phyloP scores from a whole-genome alignment of 176 grass and related monocot genomes.

The Carex myosuroides region DNA sequence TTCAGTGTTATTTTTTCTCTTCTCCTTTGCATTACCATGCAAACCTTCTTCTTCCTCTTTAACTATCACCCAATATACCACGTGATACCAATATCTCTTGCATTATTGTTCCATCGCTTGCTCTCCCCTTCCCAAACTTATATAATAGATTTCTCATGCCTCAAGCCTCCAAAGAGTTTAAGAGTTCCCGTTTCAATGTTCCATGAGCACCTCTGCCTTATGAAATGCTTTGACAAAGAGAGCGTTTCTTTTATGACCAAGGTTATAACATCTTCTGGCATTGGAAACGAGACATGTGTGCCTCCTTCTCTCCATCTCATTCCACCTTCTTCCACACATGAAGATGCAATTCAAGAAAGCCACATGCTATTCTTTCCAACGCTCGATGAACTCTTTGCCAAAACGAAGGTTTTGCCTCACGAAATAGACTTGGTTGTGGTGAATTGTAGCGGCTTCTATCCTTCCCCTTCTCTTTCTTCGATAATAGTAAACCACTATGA shows the following conservation, averaged over 20 bases:
- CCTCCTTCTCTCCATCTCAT: constrained; percentile 43
- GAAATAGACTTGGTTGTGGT: constrained; percentile 24
- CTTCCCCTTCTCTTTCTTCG: constrained; percentile 26
- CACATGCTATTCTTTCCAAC: constrained; percentile 26
- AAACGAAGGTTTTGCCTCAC: constrained; percentile 10
- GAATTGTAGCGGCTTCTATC: constrained; percentile 33
- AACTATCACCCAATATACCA: background rate
- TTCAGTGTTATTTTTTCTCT: background rate
- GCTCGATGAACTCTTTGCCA: constrained; percentile 29
- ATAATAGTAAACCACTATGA: constrained; percentile 30
- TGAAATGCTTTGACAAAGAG: constrained; percentile 50
- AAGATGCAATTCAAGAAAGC: constrained; percentile 9
- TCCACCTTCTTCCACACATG: constrained; percentile 36
- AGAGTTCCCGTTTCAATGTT: constrained; percentile 33
- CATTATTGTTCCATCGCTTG: constrained; percentile 23
- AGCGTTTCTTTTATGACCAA: constrained; percentile 74
- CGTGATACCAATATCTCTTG: constrained; percentile 32
- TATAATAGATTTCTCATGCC: constrained; percentile 66
- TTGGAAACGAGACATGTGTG: constrained; percentile 77
- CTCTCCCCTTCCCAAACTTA: background rate
- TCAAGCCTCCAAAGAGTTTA: constrained; percentile 36
- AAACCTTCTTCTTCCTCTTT: constrained; percentile 19
- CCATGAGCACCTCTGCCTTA: constrained; percentile 46
- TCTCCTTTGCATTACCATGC: constrained; percentile 31
- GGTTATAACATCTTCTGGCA: constrained; percentile 47